phyloP scores from a whole-genome alignment of 768 basidiomycete species.

The Mycena indigotica region DNA sequence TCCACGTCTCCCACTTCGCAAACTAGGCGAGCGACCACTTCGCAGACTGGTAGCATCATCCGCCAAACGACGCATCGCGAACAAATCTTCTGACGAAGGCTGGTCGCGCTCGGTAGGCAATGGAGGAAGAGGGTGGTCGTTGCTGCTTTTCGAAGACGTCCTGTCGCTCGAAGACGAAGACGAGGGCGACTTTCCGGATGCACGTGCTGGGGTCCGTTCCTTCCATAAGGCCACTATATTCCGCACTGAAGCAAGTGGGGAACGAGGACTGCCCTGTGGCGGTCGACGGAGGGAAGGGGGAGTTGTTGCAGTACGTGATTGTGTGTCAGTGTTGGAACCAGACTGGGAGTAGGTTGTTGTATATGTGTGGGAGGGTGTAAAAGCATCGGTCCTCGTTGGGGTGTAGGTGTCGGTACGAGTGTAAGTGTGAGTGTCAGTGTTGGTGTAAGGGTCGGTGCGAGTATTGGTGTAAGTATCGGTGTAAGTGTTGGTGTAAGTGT shows the following conservation, averaged over 20 bases:
- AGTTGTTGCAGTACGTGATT: constrained; percentile 46
- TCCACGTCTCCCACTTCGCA: constrained; percentile 33
- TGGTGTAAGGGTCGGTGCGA: too few species aligned
- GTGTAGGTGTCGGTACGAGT: constrained; percentile 32
- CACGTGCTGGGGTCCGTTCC: constrained; percentile 60
- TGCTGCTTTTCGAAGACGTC: constrained; percentile 1
- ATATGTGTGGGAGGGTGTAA: constrained; percentile 33
- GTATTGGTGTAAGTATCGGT: too few species aligned
- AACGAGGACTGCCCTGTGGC: constrained; percentile 62
- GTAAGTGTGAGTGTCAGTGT: too few species aligned
- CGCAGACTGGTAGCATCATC: constrained; percentile 35
- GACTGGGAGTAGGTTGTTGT: constrained; percentile 46
- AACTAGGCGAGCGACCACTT: constrained; percentile 7
- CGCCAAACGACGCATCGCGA: constrained; percentile 38
- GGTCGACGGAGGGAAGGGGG: constrained; percentile 62
- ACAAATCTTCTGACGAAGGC: constrained; percentile 46
- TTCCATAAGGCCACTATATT: constrained; percentile 84
- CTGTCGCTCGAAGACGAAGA: constrained; percentile 35
- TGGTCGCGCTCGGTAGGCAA: constrained; percentile 13
- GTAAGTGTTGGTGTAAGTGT: too few species aligned
- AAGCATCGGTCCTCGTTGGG: constrained; percentile 35
- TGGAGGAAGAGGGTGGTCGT: constrained; percentile 15
- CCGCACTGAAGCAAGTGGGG: constrained; percentile 71
- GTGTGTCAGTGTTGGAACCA: constrained; percentile 37
- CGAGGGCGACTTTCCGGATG: constrained; percentile 37